Evolutionary conservation across 2,329 filamentous ascomycete genomes (phyloP).

Genomic region (Helotiales sp.): DNA sequence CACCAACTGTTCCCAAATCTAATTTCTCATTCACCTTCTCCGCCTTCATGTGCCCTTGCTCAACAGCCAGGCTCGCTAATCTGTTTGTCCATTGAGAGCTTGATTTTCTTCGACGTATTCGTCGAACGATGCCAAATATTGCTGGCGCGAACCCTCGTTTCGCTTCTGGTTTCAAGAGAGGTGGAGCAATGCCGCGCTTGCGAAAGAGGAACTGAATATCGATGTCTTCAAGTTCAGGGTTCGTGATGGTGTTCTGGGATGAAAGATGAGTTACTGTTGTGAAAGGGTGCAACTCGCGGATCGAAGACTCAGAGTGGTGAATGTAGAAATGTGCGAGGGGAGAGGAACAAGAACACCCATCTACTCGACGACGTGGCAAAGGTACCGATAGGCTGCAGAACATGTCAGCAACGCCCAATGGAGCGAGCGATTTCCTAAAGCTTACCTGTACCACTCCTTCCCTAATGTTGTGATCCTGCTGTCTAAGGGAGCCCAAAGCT

Average conservation of each 20-base stretch:
- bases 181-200: background rate
- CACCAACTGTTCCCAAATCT: background rate
- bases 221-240: slow-evolving; percentile 21
- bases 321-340: slow-evolving; percentile 41
- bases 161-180: background rate
- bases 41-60: background rate
- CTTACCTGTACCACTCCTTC: slow-evolving; percentile 39
- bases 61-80: background rate
- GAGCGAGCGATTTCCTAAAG: background rate
- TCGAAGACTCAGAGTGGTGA: slow-evolving; percentile 37
- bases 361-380: slow-evolving; percentile 35
- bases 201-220: slow-evolving; percentile 20
- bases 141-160: slow-evolving; percentile 1
- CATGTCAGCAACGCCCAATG: background rate
- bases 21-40: background rate
- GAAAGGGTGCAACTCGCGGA: slow-evolving; percentile 41
- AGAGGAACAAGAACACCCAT: slow-evolving; percentile 38
- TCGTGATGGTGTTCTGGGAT: slow-evolving; percentile 23
- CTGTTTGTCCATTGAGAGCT: slow-evolving; percentile 7
- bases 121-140: slow-evolving; percentile 3
- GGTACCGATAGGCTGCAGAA: slow-evolving; percentile 29
- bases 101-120: background rate
- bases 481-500: slow-evolving; percentile 32
- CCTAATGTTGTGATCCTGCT: slow-evolving; percentile 31
- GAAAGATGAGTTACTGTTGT: slow-evolving; percentile 35